These are phyloP conservation scores for Papiliotrema flavescens DNA, from an alignment of 1,284 basidiomycete genomes.

Conservation along the genomic window DNA sequence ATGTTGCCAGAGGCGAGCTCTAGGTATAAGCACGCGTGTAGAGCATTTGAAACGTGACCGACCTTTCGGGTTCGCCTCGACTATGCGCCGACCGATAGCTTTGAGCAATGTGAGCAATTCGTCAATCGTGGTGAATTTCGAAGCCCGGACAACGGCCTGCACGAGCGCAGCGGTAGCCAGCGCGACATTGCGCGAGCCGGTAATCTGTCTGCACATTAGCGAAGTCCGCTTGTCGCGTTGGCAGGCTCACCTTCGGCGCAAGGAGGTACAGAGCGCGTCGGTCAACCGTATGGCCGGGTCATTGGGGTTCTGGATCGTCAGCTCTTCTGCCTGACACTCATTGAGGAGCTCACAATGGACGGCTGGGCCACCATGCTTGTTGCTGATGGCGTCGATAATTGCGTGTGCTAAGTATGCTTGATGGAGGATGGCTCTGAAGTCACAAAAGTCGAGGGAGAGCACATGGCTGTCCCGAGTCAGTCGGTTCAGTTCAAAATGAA, in stretches of 20 bases:
- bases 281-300: conserved; percentile 52
- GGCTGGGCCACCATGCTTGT: neutral
- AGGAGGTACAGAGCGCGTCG: conserved; percentile 61
- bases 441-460: no score
- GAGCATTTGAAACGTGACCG: conserved; percentile 13
- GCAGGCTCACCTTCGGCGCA: conserved; percentile 61
- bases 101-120: conserved; percentile 80
- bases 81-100: conserved; percentile 70
- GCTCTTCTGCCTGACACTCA: neutral
- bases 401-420: no score
- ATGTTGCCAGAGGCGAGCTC: conserved; percentile 95
- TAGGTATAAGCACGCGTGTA: conserved; percentile 35
- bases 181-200: conserved; percentile 82
- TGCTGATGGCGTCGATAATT: no score
- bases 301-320: conserved; percentile 28
- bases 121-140: conserved; percentile 80
- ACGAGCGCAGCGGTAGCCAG: conserved; percentile 84
- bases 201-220: conserved; percentile 60
- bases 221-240: neutral
- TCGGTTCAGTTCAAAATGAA: no score
- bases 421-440: no score
- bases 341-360: neutral
- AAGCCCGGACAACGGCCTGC: conserved; percentile 81
- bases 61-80: conserved; percentile 93
- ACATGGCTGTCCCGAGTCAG: no score